phyloP scores from a whole-genome alignment of 1,284 basidiomycete genomes.

The Stygiomarasmius scandens region DNA sequence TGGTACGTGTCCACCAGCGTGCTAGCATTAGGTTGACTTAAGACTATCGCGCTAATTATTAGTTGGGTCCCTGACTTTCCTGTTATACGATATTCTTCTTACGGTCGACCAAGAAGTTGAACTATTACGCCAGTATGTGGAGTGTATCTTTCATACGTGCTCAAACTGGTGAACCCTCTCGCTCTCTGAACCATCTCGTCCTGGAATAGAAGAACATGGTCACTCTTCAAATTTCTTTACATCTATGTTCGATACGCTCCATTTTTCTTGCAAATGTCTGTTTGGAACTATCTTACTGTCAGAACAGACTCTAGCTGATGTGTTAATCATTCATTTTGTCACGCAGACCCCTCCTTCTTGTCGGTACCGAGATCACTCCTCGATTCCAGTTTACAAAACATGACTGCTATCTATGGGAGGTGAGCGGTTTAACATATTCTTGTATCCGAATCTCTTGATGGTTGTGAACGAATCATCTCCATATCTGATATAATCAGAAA shows the following conservation, averaged over 20 bases:
- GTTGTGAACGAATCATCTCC: no score
- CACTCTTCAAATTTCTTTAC: constrained; percentile 6
- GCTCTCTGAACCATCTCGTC: no score
- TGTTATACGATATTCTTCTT: constrained; percentile 1
- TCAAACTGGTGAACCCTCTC: no score
- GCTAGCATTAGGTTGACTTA: neutral
- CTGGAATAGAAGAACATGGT: constrained; percentile 1
- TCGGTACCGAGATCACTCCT: constrained; percentile 1
- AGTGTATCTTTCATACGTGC: no score
- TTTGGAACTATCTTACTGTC: neutral
- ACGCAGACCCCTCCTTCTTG: neutral
- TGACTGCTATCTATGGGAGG: constrained; percentile 1
- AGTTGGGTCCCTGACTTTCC: constrained; percentile 4
- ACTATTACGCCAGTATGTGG: constrained; percentile 1
- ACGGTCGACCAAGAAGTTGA: constrained; percentile 8
- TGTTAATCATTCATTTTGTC: neutral
- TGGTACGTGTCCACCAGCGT: neutral
- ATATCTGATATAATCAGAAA: no score
- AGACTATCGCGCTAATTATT: neutral
- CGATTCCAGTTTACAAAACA: neutral
- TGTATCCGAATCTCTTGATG: no score
- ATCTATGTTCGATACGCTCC: constrained; percentile 9
- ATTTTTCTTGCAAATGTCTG: constrained; percentile 3
- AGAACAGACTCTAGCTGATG: neutral
- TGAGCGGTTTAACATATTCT: no score